A percentile compares a stretch with the other conserved stretches of the same genome.
Evolutionary conservation across 164 flowering plant species (phyloP).

Genomic region (Umbellularia californica): DNA sequence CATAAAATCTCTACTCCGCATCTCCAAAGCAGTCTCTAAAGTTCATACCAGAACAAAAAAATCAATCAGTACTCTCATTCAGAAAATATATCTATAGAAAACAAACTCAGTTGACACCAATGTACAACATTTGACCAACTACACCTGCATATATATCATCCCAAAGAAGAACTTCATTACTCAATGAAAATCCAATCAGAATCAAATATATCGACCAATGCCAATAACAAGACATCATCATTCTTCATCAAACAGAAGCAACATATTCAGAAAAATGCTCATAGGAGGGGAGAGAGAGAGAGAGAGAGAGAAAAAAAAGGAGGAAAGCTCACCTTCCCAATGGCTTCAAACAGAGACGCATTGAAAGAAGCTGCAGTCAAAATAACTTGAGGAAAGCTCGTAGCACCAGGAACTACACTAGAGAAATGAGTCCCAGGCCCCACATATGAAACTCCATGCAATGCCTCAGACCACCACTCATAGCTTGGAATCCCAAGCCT

Average conservation of each 20-base stretch:
- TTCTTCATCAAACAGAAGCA: not conserved
- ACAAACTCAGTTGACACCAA: too few relatives aligned
- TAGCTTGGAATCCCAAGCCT: constrained; percentile 87
- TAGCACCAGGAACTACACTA: constrained; percentile 74
- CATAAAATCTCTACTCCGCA: too few relatives aligned
- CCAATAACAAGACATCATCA: not conserved
- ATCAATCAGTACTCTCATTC: too few relatives aligned
- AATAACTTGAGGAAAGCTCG: constrained; percentile 88
- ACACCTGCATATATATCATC: too few relatives aligned
- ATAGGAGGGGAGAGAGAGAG: not conserved
- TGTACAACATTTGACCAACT: too few relatives aligned
- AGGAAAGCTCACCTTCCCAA: constrained; percentile 69
- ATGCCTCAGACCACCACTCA: constrained; percentile 99
- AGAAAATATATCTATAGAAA: too few relatives aligned
- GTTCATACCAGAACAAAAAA: too few relatives aligned
- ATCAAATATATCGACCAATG: not conserved
- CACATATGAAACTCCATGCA: constrained; percentile 83
- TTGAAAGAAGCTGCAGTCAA: constrained; percentile 90
- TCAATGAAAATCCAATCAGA: too few relatives aligned
- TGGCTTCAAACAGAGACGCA: constrained; percentile 59
- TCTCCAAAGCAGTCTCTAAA: too few relatives aligned
- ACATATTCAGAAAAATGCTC: not conserved
- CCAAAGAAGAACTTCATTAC: too few relatives aligned
- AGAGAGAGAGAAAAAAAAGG: not conserved
- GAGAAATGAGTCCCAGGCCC: constrained; percentile 82